Evolutionary conservation across 768 basidiomycete genomes (phyloP).

Genomic region (Panus rudis): DNA sequence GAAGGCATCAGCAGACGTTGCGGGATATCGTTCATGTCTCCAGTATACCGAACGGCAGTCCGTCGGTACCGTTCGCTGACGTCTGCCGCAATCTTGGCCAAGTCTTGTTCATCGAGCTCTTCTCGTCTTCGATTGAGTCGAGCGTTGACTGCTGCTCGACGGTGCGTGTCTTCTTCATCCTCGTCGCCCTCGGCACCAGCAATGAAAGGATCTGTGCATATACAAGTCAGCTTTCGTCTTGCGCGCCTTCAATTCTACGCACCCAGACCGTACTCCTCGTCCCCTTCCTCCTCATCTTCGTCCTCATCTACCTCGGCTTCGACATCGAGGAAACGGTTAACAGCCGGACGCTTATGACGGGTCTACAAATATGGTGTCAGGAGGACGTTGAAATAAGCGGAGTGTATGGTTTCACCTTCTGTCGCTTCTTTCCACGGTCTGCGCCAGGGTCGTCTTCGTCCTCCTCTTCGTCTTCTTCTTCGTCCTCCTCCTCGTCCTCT

Average conservation of each 20-base stretch:
- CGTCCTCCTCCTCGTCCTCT: slow-evolving; percentile 39
- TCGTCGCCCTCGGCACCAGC: slow-evolving; percentile 53
- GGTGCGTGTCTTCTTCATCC: slow-evolving; percentile 50
- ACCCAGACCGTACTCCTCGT: slow-evolving; percentile 58
- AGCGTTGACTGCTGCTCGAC: slow-evolving; percentile 54
- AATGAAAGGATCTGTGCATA: slow-evolving; percentile 57
- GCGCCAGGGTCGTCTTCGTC: slow-evolving; percentile 45
- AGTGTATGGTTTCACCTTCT: slow-evolving; percentile 40
- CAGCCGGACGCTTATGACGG: slow-evolving; percentile 56
- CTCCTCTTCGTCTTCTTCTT: slow-evolving; percentile 31
- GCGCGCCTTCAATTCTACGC: slow-evolving; percentile 12
- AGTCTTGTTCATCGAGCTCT: slow-evolving; percentile 69
- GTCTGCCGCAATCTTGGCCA: slow-evolving; percentile 79
- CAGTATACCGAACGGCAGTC: slow-evolving; percentile 68
- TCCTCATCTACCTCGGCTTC: slow-evolving; percentile 97
- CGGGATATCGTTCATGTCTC: slow-evolving; percentile 90
- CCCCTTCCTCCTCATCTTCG: slow-evolving; percentile 90
- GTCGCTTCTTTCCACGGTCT: slow-evolving; percentile 47
- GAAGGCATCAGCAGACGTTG: slow-evolving; percentile 94
- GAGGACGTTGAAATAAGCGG: not conserved
- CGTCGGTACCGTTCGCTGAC: slow-evolving; percentile 73
- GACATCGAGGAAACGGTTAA: slow-evolving; percentile 87
- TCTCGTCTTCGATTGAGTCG: slow-evolving; percentile 65
- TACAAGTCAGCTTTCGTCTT: not conserved
- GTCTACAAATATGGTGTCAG: slow-evolving; percentile 32